These are phyloP conservation scores for Neurospora crassa DNA, from an alignment of 2,329 filamentous ascomycete species.

Conservation along the genomic window DNA sequence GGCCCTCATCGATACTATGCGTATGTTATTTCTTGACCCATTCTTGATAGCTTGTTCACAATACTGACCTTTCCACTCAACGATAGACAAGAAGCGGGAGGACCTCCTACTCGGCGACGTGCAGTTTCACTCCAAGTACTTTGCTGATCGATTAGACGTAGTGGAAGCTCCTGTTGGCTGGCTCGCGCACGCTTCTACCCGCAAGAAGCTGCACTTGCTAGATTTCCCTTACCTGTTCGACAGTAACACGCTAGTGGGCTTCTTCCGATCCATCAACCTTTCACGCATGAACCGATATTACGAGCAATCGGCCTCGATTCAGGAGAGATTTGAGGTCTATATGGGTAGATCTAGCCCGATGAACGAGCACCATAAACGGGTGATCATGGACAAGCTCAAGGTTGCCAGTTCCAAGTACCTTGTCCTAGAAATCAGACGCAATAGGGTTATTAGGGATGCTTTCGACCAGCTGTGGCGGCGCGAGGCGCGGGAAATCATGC, in stretches of 20 bases:
- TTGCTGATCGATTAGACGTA: conserved; percentile 66
- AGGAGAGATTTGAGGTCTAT: conserved; percentile 46
- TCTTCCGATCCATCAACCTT: conserved; percentile 84
- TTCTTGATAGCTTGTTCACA: background rate
- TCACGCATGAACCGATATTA: conserved; percentile 74
- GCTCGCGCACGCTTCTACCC: conserved; percentile 51
- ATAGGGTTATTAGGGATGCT: conserved; percentile 60
- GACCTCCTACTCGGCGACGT: conserved; percentile 55
- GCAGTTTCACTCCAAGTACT: conserved; percentile 65
- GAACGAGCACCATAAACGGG: conserved; percentile 47
- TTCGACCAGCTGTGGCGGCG: conserved; percentile 87
- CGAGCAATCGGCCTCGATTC: conserved; percentile 55
- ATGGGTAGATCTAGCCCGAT: conserved; percentile 41
- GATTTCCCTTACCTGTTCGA: conserved; percentile 76
- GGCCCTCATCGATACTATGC: conserved; percentile 61
- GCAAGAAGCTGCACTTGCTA: conserved; percentile 62
- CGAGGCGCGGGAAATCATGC: conserved; percentile 69
- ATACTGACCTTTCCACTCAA: conserved; percentile 8
- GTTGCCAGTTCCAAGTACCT: conserved; percentile 62
- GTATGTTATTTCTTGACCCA: conserved; percentile 37
- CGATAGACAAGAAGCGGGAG: conserved; percentile 49
- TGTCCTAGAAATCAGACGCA: conserved; percentile 57
- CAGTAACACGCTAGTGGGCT: conserved; percentile 61
- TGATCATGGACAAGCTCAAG: conserved; percentile 53
- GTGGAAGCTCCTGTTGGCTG: conserved; percentile 67